Conservation (phyloP, 306 rosid genomes). For the Cucurbita ficifolia region DNA sequence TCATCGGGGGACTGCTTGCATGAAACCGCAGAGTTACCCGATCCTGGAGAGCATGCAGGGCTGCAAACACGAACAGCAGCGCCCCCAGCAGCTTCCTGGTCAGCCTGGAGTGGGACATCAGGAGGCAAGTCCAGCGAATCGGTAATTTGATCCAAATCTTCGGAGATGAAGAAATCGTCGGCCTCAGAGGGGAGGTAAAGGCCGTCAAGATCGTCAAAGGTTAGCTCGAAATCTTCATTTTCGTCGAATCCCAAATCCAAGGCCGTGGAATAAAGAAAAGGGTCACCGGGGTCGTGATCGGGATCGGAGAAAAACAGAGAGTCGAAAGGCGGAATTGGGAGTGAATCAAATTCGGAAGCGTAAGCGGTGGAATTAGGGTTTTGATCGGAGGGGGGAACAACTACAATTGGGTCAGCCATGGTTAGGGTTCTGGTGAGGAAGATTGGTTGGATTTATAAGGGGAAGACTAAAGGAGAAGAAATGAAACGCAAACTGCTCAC, state of each 20-base stretch:
- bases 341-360: conserved; percentile 23
- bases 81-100: neutral
- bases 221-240: conserved; percentile 39
- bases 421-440: conserved; percentile 6
- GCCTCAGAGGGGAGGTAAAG: conserved; percentile 39
- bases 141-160: conserved; percentile 14
- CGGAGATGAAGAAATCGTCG: conserved; percentile 41
- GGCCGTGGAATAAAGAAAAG: conserved; percentile 34
- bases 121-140: neutral
- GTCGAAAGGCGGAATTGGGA: conserved; percentile 51
- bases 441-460: neutral
- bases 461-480: neutral
- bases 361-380: conserved; percentile 14
- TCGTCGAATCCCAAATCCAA: conserved; percentile 28
- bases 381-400: conserved; percentile 4
- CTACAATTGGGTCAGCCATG: conserved; percentile 26
- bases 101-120: neutral
- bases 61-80: conserved; percentile 16
- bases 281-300: neutral
- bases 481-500: neutral
- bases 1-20: neutral
- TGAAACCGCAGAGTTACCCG: conserved; percentile 10
- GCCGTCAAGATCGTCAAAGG: conserved; percentile 51
- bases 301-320: conserved; percentile 22
- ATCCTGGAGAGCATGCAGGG: conserved; percentile 15